Percentiles rank a stretch among this genome's conserved stretches.
These are phyloP conservation scores for Colletotrichum magnum DNA, from an alignment of 2,329 filamentous ascomycete species.

Conservation along the genomic window DNA sequence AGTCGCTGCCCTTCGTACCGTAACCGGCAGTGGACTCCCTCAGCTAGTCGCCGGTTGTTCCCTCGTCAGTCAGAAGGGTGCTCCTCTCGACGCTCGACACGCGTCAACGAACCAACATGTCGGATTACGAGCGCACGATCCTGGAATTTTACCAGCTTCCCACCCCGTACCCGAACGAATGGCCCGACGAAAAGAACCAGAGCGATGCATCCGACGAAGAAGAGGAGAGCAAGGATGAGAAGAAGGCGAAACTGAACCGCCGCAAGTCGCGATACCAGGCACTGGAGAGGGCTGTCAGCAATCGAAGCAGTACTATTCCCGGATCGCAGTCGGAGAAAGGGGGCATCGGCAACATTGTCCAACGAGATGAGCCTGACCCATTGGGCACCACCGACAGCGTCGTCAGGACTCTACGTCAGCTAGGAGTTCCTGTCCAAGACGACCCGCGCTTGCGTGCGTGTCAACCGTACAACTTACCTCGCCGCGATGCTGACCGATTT, in stretches of 20 bases:
- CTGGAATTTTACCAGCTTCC: constrained; percentile 92
- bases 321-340: constrained; percentile 76
- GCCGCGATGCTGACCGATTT: constrained; percentile 11
- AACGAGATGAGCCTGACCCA: constrained; percentile 93
- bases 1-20: constrained; percentile 3
- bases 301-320: constrained; percentile 74
- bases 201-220: constrained; percentile 77
- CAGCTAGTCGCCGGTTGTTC: not conserved
- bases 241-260: constrained; percentile 65
- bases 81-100: too few species aligned
- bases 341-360: constrained; percentile 82
- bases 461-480: not conserved
- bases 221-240: constrained; percentile 64
- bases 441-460: constrained; percentile 81
- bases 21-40: constrained; percentile 24
- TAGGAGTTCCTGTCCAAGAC: constrained; percentile 87
- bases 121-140: constrained; percentile 82
- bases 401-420: constrained; percentile 80
- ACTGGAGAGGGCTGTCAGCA: constrained; percentile 81
- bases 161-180: constrained; percentile 83
- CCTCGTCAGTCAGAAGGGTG: too few species aligned
- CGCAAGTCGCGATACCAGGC: constrained; percentile 88
- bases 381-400: constrained; percentile 91
- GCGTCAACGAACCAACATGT: constrained; percentile 14
- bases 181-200: constrained; percentile 86